Evolutionary conservation across 345 rosid species (phyloP).

Genomic region (Melastoma malabathricum): DNA sequence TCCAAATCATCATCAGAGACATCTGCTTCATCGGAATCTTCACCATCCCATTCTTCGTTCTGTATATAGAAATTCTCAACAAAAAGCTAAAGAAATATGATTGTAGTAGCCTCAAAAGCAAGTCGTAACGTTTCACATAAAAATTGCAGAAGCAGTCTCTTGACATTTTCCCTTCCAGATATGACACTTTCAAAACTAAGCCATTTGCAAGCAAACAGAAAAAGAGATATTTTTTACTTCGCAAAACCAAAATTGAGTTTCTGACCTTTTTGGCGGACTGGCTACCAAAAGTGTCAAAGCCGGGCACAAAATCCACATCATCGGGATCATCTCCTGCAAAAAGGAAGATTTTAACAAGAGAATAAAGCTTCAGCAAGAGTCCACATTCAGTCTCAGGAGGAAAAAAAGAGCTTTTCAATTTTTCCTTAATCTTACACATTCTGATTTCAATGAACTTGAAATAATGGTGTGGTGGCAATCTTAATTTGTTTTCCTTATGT

Average conservation of each 20-base stretch:
- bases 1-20: constrained; percentile 54
- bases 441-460: too few relatives aligned
- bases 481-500: constrained; percentile 3
- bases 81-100: not conserved
- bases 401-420: too few relatives aligned
- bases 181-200: too few relatives aligned
- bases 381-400: too few relatives aligned
- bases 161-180: too few relatives aligned
- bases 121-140: too few relatives aligned
- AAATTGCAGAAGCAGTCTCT: too few relatives aligned
- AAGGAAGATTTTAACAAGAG: constrained; percentile 16
- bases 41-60: constrained; percentile 74
- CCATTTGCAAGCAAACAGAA: too few relatives aligned
- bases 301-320: constrained; percentile 95
- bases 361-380: constrained; percentile 3
- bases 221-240: not conserved
- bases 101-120: too few relatives aligned
- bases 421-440: too few relatives aligned
- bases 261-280: constrained; percentile 45
- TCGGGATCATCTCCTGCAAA: constrained; percentile 93
- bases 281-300: constrained; percentile 29
- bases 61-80: constrained; percentile 4
- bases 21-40: constrained; percentile 58
- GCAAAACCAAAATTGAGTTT: not conserved
- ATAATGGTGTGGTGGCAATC: not conserved